Conservation (phyloP, 306 rosid genomes). For the Prunus dulcis region DNA sequence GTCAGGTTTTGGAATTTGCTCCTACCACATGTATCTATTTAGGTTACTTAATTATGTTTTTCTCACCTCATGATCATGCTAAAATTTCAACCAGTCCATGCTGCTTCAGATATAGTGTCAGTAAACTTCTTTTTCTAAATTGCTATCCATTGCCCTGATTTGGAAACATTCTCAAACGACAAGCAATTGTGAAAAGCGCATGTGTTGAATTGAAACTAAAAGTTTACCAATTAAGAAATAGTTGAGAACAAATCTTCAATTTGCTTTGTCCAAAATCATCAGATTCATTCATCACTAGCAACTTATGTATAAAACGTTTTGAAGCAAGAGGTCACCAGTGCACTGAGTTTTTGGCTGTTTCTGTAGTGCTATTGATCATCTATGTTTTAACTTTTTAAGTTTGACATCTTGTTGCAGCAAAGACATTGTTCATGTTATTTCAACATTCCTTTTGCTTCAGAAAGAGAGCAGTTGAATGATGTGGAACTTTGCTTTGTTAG, state of each 20-base stretch:
- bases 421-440: not conserved
- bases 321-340: not conserved
- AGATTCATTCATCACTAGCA: not conserved
- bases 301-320: not conserved
- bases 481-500: not conserved
- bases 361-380: not conserved
- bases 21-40: not conserved
- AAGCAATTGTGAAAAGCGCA: not conserved
- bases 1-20: slow-evolving; percentile 1
- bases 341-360: not conserved
- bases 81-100: slow-evolving; percentile 4
- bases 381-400: not conserved
- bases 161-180: not conserved
- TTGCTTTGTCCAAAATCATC: not conserved
- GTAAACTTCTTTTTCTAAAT: not conserved
- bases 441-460: not conserved
- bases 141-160: not conserved
- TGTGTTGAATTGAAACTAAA: not conserved
- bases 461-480: not conserved
- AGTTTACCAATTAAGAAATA: not conserved
- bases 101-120: not conserved
- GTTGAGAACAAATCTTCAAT: not conserved
- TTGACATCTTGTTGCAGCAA: not conserved
- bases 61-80: not conserved
- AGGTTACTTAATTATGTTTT: not conserved